Evolutionary conservation across 164 flowering plant species (phyloP).

Genomic region (Sextonia rubra): DNA sequence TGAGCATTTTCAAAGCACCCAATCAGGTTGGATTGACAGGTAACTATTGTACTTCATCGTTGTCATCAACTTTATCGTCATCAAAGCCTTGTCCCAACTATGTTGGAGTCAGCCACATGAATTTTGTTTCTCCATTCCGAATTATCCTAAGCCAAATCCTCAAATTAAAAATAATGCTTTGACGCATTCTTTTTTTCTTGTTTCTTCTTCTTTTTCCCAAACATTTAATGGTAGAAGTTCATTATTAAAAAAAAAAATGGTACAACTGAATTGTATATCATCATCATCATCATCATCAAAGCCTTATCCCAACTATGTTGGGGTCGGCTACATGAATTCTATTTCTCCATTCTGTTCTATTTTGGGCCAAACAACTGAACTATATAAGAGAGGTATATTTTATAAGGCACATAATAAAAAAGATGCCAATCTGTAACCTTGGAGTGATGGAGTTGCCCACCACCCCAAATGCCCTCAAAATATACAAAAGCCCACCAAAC

Average conservation of each 20-base stretch:
- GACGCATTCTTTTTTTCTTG: background rate
- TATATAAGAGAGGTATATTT: background rate
- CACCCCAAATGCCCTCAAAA: too few species aligned
- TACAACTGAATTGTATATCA: background rate
- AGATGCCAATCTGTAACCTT: too few species aligned
- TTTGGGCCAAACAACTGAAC: background rate
- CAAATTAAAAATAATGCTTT: background rate
- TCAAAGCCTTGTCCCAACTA: too few species aligned
- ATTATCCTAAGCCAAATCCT: background rate
- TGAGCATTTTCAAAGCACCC: conserved; percentile 44
- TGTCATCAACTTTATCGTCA: background rate
- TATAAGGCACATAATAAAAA: too few species aligned
- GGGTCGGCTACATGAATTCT: too few species aligned
- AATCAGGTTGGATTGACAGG: conserved; percentile 53
- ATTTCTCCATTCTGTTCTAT: too few species aligned
- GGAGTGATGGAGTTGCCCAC: too few species aligned
- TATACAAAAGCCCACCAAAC: too few species aligned
- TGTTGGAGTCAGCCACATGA: too few species aligned
- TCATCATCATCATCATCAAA: too few species aligned
- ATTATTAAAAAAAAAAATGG: background rate
- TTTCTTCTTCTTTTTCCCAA: background rate
- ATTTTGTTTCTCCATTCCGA: background rate
- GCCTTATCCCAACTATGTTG: too few species aligned
- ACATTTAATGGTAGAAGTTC: background rate
- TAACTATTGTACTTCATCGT: conserved; percentile 8